Percentiles rank a stretch among this genome's conserved stretches.
These are phyloP conservation scores for Oropetium thomaeum DNA, from an alignment of 176 grass and related monocot genomes.

Conservation along the genomic window DNA sequence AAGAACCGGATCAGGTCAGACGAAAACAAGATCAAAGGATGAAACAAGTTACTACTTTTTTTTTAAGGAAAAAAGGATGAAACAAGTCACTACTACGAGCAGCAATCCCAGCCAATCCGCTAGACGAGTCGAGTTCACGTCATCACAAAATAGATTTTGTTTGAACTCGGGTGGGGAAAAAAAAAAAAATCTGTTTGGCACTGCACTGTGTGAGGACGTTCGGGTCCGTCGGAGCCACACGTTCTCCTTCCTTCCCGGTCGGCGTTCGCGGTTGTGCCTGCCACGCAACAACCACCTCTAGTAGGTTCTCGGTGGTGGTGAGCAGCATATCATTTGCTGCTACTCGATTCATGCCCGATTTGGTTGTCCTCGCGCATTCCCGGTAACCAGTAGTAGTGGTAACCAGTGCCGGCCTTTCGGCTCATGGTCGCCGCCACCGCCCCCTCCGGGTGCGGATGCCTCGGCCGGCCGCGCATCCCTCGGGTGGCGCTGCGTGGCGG, in stretches of 20 bases:
- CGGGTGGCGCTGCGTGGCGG: constrained; percentile 21
- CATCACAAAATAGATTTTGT: no score
- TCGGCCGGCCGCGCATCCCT: constrained; percentile 21
- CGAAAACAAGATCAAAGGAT: neutral
- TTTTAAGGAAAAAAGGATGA: neutral
- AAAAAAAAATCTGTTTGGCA: no score
- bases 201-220: no score
- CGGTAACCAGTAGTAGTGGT: neutral
- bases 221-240: neutral
- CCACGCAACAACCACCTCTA: constrained; percentile 41
- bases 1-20: neutral
- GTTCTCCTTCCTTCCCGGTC: neutral
- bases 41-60: no score
- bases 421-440: constrained; percentile 15
- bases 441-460: constrained; percentile 25
- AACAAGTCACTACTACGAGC: neutral
- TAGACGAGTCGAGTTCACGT: no score
- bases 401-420: neutral
- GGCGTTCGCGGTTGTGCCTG: neutral
- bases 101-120: neutral
- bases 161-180: no score
- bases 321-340: no score
- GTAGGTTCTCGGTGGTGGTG: no score
- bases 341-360: neutral
- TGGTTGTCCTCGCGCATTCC: neutral